Base-by-base conservation (phyloP, 371 early-diverging fungal species). In the Syncephalastrum sp. region DNA sequence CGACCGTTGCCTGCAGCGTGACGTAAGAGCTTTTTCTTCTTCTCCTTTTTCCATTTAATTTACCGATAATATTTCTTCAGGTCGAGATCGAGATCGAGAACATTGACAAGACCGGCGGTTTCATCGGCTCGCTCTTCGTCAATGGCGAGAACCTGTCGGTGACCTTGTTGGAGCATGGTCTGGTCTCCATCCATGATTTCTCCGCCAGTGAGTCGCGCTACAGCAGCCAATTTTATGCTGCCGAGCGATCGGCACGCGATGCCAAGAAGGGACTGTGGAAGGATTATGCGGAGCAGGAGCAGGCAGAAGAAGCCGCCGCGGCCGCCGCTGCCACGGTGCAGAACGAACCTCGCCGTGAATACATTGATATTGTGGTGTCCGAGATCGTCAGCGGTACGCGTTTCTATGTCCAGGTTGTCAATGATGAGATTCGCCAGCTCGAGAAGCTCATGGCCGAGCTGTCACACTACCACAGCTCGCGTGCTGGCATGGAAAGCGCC, bases 81-180 rank as follows among this genome's bases (percentile, higher is more conserved):
- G 77, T 94, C 14, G 93, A 94, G 64, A 78, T 95, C 45, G 88
- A 89, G 53, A 72, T 96, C 16, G 96, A 95, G 56, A 82, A 82
- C 25, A 74, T 85, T 7, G 98, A 98, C 69, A 94, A 94, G 71
- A 83, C 85, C 14, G 96, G 97, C 25, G 90, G 88, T 0, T 96
- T 96, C 61, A 90, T 95, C 50, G 97, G 96, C 14, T 72, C 84
- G 15, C 63, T 96, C 56, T 91, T 86, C 68, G 68, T 93, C 59
- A 61, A 79, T 67, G 82, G 83, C 46, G 81, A 82, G 41, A 91
- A 88, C 53, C 61, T 91, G 41, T 83, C 88, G 10, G 79, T 82
- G 5, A 50, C 71, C 7, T 79, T 98, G 42, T 69, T 96, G 47
- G 82, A 87, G 53, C 77, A 79, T 25, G 98, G 98, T 21, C 75